Percentiles rank a stretch among this genome's conserved stretches.
phyloP scores from a whole-genome alignment of 225 moss, liverwort and hornwort species.

The Straminergon stramineum region DNA sequence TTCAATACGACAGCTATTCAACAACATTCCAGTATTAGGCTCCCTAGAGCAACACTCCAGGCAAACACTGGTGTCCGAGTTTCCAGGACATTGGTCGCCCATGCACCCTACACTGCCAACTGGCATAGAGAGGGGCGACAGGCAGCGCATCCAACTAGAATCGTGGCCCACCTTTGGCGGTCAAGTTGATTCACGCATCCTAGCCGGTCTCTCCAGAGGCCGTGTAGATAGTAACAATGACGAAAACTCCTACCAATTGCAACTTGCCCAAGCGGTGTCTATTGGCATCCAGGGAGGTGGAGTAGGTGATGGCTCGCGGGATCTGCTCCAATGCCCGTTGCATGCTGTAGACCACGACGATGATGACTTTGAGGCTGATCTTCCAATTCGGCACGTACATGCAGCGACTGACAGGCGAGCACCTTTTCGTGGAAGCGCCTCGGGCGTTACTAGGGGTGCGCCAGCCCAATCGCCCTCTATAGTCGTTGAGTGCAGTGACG shows the following conservation, averaged over 20 bases:
- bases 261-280: not conserved
- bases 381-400: not conserved
- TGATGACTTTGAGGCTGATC: not conserved
- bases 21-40: too few relatives aligned
- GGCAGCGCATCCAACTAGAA: not conserved
- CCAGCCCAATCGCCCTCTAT: not conserved
- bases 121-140: too few relatives aligned
- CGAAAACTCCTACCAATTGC: not conserved
- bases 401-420: not conserved
- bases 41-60: too few relatives aligned
- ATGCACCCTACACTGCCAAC: too few relatives aligned
- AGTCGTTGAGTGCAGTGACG: not conserved
- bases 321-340: not conserved
- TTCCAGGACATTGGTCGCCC: too few relatives aligned
- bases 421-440: not conserved
- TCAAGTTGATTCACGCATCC: not conserved
- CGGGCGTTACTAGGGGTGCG: not conserved
- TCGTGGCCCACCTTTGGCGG: not conserved
- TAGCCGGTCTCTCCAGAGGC: not conserved
- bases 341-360: rapidly evolving
- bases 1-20: too few relatives aligned
- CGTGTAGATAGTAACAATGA: not conserved
- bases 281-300: not conserved
- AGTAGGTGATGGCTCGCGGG: not conserved
- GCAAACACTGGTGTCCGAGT: too few relatives aligned